Conservation (phyloP, 306 rosid genomes). For the Ormosia emarginata region DNA sequence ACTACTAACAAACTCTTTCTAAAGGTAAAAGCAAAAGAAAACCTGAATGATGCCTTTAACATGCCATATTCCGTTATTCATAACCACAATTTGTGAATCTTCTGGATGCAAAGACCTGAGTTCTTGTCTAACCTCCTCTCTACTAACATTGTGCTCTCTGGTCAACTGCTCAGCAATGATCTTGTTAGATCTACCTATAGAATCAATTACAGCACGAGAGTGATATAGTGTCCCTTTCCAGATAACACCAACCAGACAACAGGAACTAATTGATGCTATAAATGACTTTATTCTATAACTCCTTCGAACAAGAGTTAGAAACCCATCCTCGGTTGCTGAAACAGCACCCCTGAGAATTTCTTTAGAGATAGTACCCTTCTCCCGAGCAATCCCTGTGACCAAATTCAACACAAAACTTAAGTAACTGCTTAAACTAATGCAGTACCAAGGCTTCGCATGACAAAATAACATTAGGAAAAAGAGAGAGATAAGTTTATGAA, state of each 20-base stretch:
- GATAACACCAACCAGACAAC: slow-evolving; percentile 61
- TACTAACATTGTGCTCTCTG: slow-evolving; percentile 52
- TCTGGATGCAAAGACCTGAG: slow-evolving; percentile 46
- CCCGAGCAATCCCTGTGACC: slow-evolving; percentile 45
- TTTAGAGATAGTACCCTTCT: slow-evolving; percentile 40
- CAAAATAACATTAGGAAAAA: not conserved
- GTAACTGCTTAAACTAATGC: not conserved
- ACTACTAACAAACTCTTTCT: not conserved
- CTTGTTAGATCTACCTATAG: slow-evolving; percentile 30
- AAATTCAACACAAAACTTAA: not conserved
- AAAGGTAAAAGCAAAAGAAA: not conserved
- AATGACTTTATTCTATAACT: slow-evolving; percentile 28
- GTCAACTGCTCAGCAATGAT: slow-evolving; percentile 48
- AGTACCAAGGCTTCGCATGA: not conserved
- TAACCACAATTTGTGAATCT: slow-evolving; percentile 48
- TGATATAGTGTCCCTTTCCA: slow-evolving; percentile 51
- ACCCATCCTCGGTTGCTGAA: slow-evolving; percentile 47
- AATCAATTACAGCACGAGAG: slow-evolving; percentile 63
- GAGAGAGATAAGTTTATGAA: not conserved
- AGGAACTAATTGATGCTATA: slow-evolving; percentile 53
- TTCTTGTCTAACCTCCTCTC: slow-evolving; percentile 53
- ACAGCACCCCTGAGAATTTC: slow-evolving; percentile 39
- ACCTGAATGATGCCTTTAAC: slow-evolving; percentile 74
- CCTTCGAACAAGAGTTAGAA: slow-evolving; percentile 45
- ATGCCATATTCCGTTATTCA: slow-evolving; percentile 50